Conservation (phyloP, 1,284 basidiomycete genomes). For the Austroboletus rostrupii region DNA sequence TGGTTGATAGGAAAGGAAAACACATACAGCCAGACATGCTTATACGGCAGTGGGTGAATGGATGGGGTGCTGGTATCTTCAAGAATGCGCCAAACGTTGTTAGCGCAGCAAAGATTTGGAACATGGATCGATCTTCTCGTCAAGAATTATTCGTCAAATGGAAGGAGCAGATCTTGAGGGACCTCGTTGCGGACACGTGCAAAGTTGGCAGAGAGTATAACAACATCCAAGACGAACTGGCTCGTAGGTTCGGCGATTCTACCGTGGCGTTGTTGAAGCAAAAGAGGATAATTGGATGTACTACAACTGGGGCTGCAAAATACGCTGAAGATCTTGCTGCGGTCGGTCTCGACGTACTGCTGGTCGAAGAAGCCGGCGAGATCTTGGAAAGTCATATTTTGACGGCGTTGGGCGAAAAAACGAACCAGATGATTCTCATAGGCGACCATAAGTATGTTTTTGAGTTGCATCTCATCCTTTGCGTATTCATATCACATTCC, state of each 20-base stretch:
- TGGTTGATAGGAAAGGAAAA: slow-evolving; percentile 34
- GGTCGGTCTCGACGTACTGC: slow-evolving; percentile 43
- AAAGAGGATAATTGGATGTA: slow-evolving; percentile 61
- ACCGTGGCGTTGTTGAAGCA: slow-evolving; percentile 32
- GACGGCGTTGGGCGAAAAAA: slow-evolving; percentile 40
- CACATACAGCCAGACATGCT: slow-evolving; percentile 38
- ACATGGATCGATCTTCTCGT: slow-evolving; percentile 36
- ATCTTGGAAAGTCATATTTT: slow-evolving; percentile 64
- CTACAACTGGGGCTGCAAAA: slow-evolving; percentile 64
- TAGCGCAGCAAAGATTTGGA: slow-evolving; percentile 39
- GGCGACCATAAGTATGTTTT: slow-evolving; percentile 62
- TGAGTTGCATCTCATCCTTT: neutral
- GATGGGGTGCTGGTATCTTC: slow-evolving; percentile 42
- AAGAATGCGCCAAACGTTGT: slow-evolving; percentile 25
- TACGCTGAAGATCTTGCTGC: slow-evolving; percentile 35
- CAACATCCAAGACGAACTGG: slow-evolving; percentile 20
- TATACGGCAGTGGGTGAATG: slow-evolving; percentile 43
- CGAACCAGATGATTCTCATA: slow-evolving; percentile 54
- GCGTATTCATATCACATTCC: neutral
- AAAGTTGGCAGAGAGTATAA: slow-evolving; percentile 39
- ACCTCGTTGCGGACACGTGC: slow-evolving; percentile 36
- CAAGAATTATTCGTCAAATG: slow-evolving; percentile 34
- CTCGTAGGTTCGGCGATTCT: slow-evolving; percentile 32
- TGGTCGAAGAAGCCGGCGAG: slow-evolving; percentile 70
- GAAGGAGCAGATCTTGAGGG: slow-evolving; percentile 38